Base-by-base conservation (phyloP, 768 basidiomycete species). In the Lentinus brumalis region DNA sequence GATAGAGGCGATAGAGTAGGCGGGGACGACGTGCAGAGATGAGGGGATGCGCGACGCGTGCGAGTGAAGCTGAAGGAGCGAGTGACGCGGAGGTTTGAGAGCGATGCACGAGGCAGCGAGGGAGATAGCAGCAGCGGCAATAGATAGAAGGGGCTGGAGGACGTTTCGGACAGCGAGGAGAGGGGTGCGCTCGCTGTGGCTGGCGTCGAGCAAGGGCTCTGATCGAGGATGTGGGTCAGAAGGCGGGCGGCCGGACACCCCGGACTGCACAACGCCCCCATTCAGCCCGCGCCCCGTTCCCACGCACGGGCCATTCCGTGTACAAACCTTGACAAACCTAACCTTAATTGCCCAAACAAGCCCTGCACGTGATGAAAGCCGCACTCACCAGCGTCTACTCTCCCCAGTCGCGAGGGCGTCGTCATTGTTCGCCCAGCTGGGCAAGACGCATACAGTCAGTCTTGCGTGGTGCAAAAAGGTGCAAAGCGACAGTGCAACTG, bases 271-370 rank as follows among this genome's bases (percentile, higher is more conserved):
- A 75, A 62, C 73, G 72, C 73, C 69, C 69, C 73, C 75, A 70
- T 73, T 72, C 67, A 66, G 45, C 42, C 71, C 72, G 70, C 73
- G 74, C 50, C 52, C 0, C 0, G 10, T 69, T 76, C 76, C 68
- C 77, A 76, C 79, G 77, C 79, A 79, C 79, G 69, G 79, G 76
- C 79, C 79, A 72, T 57, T 59, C 56, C 47, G 51, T 53, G 52
- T 53, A 56, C 63, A 67, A 67, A 61, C 66, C 60, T 74, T 74
- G 73, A 56, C 63, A 67, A 67, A 61, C 63, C 62, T 76, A 75
- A 75, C 75, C 73, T 74, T 72, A 71, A 64, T 53, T 46, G 31
- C 42, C 73, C 62, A 68, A 61, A 67, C 56, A 60, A 58, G 59
- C 72, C 71, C 66, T 68, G 67, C 76, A 75, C 71, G 70, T 69